phyloP scores from a whole-genome alignment of 768 basidiomycete species.

The Hygrophorus pudorinus region DNA sequence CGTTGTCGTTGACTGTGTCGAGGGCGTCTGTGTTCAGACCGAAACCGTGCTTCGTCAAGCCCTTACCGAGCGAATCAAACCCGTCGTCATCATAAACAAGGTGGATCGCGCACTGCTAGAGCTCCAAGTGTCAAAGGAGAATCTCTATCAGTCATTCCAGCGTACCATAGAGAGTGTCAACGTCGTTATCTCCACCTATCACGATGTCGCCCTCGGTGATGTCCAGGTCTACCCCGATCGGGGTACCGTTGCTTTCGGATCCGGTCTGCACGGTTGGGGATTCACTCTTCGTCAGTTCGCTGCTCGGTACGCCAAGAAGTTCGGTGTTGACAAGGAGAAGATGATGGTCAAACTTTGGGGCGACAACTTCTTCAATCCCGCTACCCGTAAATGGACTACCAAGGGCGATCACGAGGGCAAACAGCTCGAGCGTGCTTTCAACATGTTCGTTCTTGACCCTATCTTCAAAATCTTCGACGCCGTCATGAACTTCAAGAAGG shows the following conservation, averaged over 20 bases:
- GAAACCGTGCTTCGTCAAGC: slow-evolving; percentile 99
- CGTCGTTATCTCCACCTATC: slow-evolving; percentile 97
- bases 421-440: slow-evolving; percentile 95
- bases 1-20: slow-evolving; percentile 98
- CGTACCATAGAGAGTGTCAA: slow-evolving; percentile 97
- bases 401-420: slow-evolving; percentile 72
- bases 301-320: slow-evolving; percentile 90
- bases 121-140: slow-evolving; percentile 94
- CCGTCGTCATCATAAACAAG: slow-evolving; percentile 99
- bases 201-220: slow-evolving; percentile 89
- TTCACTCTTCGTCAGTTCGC: slow-evolving; percentile 99
- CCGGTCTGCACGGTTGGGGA: slow-evolving; percentile 99
- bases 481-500: slow-evolving; percentile 99
- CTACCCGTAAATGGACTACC: slow-evolving; percentile 93
- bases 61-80: slow-evolving; percentile 96
- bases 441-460: slow-evolving; percentile 95
- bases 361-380: slow-evolving; percentile 98
- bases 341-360: slow-evolving; percentile 98
- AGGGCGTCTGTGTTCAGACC: slow-evolving; percentile 99
- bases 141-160: slow-evolving; percentile 94
- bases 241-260: slow-evolving; percentile 98
- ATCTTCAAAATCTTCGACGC: slow-evolving; percentile 98
- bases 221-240: slow-evolving; percentile 98
- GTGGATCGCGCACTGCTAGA: slow-evolving; percentile 99
- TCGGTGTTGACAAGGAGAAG: slow-evolving; percentile 98